Conservation (phyloP, 768 basidiomycete genomes). For the Daedaleopsis sinensis region DNA sequence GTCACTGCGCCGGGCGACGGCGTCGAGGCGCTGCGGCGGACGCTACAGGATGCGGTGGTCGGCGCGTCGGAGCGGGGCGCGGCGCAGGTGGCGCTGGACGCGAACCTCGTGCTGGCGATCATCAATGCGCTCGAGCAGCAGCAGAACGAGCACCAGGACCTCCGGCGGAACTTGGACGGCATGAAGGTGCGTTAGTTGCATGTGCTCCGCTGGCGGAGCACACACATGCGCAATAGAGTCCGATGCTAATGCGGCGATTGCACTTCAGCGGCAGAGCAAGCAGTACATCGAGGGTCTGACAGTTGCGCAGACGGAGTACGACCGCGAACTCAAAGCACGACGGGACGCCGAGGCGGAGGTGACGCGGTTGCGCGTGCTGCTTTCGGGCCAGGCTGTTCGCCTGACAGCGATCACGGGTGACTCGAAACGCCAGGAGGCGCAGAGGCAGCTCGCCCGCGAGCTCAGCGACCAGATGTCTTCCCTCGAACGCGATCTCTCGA, state of each 20-base stretch:
- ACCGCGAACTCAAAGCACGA: constrained; percentile 84
- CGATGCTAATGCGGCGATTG: neutral
- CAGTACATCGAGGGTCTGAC: constrained; percentile 91
- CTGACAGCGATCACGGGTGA: constrained; percentile 87
- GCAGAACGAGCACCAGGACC: constrained; percentile 57
- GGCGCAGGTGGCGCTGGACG: constrained; percentile 70
- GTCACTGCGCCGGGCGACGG: constrained; percentile 50
- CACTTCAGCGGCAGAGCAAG: constrained; percentile 78
- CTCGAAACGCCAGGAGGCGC: constrained; percentile 69
- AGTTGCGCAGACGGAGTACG: constrained; percentile 93
- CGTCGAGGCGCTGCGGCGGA: constrained; percentile 48
- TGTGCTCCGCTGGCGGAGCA: no score
- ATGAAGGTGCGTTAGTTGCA: constrained; percentile 63
- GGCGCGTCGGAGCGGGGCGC: constrained; percentile 63
- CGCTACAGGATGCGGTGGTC: constrained; percentile 62
- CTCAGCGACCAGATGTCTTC: constrained; percentile 73
- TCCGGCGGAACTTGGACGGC: constrained; percentile 81
- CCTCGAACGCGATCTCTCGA: constrained; percentile 85
- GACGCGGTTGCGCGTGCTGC: constrained; percentile 76
- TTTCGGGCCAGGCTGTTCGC: constrained; percentile 88
- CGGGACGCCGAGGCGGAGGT: constrained; percentile 94
- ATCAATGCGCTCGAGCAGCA: constrained; percentile 66
- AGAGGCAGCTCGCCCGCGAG: constrained; percentile 79
- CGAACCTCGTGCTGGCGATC: constrained; percentile 72
- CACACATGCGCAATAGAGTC: neutral